Evolutionary conservation across 495 filamentous ascomycete species (phyloP), one percentile per base, ranked within the genome.

Genomic region (Hamigera avellanea): DNA sequence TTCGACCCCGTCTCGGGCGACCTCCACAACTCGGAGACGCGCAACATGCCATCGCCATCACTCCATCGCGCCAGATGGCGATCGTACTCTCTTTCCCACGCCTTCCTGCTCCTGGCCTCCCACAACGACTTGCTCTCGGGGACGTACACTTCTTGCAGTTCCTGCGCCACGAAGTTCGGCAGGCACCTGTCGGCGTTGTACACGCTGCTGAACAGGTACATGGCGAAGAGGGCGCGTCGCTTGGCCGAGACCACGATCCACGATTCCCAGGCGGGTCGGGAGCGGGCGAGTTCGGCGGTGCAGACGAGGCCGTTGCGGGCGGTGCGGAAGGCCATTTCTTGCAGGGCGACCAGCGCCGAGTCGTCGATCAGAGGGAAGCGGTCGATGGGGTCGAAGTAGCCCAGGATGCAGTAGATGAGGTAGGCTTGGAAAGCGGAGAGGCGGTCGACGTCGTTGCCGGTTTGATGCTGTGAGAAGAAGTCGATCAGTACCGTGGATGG

Each of bases 131-230:
- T 63, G 13, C 36, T 47, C 16, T 52, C 55, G 1, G 64, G 57
- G 0, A 50, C 54, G 14, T 48, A 46, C 2, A 62, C 35, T 0
- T 52, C 53, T 14, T 36, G 39, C 8, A 70, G 34, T 39, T 69
- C 66, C 4, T 53, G 56, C 3, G 56, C 54, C 5, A 67, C 40
- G 35, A 64, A 69, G 3, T 60, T 63, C 2, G 59, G 66, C 6
- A 69, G 33, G 1, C 45, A 44, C 6, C 56, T 49, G n/a, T 61
- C 43, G 1, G 51, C 32, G 13, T 59, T 64, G 35, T 64, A 63
- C 1, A 67, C 49, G 15, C 51, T 69, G 33, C 49, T 59, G 37
- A 72, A 67, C n/a, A 72, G 46, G 35, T 70, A 70, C 59, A 69
- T 66, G 0, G 54, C 48, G 26, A 54, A 61, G 2, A 72, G 27